These are phyloP conservation scores for Curvularia sp. DNA, from an alignment of 2,329 filamentous ascomycete species.

Conservation along the genomic window DNA sequence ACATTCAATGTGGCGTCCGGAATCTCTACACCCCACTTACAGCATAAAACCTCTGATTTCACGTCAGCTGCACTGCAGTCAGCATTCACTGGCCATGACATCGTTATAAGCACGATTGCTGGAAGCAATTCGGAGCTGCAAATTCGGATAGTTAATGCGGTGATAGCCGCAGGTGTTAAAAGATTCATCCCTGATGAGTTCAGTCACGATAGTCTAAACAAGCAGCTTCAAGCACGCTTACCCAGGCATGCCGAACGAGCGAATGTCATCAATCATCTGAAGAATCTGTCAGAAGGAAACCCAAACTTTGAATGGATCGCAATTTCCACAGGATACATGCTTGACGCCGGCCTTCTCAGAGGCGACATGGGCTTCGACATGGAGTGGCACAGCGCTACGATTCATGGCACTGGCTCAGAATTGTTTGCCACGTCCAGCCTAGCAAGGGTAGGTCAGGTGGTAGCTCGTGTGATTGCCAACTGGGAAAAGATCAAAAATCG, in stretches of 20 bases:
- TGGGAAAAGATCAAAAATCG: conserved; percentile 47
- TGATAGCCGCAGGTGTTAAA: conserved; percentile 49
- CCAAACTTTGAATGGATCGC: conserved; percentile 44
- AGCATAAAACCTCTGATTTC: conserved; percentile 41
- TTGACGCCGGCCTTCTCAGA: conserved; percentile 42
- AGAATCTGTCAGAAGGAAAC: conserved; percentile 13
- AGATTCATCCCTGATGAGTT: conserved; percentile 55
- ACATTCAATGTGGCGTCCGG: conserved; percentile 28
- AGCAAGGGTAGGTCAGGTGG: conserved; percentile 39
- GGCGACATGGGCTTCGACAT: conserved; percentile 50
- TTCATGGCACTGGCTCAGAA: conserved; percentile 48
- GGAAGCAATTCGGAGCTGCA: conserved; percentile 37
- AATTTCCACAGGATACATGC: conserved; percentile 44
- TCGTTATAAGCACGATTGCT: conserved; percentile 46
- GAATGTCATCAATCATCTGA: conserved; percentile 42
- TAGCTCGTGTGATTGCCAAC: conserved; percentile 34
- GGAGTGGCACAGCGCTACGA: conserved; percentile 50
- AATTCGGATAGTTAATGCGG: conserved; percentile 50
- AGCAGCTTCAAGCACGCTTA: conserved; percentile 38
- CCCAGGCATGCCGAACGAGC: conserved; percentile 39
- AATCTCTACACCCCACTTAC: conserved; percentile 15
- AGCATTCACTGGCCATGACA: conserved; percentile 48
- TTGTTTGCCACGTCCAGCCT: conserved; percentile 47
- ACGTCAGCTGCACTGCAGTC: conserved; percentile 37
- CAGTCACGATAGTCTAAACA: conserved; percentile 46